Conservation (phyloP, 2,329 filamentous ascomycete genomes). For the Pseudopyrenochaeta lycopersici region DNA sequence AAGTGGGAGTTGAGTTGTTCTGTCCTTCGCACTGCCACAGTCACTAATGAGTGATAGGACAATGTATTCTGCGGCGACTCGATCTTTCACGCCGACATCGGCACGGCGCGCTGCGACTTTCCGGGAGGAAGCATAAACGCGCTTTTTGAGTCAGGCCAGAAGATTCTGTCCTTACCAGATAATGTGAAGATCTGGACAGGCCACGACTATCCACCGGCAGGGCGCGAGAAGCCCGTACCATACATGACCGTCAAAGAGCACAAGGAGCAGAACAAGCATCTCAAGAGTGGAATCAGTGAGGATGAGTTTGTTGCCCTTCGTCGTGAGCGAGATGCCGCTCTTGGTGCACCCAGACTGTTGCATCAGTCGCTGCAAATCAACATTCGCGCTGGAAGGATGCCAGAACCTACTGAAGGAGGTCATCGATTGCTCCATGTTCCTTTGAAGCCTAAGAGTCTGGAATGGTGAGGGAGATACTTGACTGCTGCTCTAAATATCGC, state of each 20-base stretch:
- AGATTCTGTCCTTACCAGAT: slow-evolving; percentile 36
- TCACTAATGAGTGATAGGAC: slow-evolving; percentile 7
- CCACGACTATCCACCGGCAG: slow-evolving; percentile 45
- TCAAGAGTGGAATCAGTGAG: slow-evolving; percentile 32
- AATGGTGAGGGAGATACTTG: slow-evolving; percentile 1
- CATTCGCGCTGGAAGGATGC: slow-evolving; percentile 49
- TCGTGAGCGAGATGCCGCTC: slow-evolving; percentile 36
- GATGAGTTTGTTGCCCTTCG: slow-evolving; percentile 47
- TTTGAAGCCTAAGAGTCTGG: not conserved
- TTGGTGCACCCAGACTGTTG: slow-evolving; percentile 47
- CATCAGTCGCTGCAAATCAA: slow-evolving; percentile 53
- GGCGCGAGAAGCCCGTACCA: slow-evolving; percentile 28
- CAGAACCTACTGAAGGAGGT: slow-evolving; percentile 11
- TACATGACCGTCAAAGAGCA: slow-evolving; percentile 50
- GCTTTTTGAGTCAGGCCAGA: slow-evolving; percentile 39
- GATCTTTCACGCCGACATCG: slow-evolving; percentile 46
- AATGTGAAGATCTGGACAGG: slow-evolving; percentile 45
- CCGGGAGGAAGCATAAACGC: slow-evolving; percentile 41
- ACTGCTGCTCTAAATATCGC: too few species aligned
- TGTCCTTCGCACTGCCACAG: not conserved
- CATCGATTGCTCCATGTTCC: not conserved
- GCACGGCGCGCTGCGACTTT: slow-evolving; percentile 47
- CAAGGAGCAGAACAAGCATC: slow-evolving; percentile 45
- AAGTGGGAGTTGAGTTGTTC: slow-evolving; percentile 52
- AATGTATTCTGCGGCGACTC: slow-evolving; percentile 51